Evolutionary conservation across 768 basidiomycete species (phyloP), one percentile per base, ranked within the genome.

Genomic region (Tylopilus rubrobrunneus): DNA sequence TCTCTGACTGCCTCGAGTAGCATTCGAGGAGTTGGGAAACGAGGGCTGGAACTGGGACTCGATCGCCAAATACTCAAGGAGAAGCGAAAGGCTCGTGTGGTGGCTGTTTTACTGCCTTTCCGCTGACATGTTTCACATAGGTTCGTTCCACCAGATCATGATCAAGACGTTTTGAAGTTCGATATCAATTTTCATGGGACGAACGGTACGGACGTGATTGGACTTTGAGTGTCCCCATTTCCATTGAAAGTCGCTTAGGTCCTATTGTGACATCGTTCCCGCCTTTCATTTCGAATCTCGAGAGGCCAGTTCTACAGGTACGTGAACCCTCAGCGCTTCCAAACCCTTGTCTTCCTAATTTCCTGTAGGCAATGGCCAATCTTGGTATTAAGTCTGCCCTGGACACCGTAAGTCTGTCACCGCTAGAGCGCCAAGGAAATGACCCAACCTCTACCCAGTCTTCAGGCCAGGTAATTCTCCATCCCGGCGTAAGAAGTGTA

Each of bases 11-110:
- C 5, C 10, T 28, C 10, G 29, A 25, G 21, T 21, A 51, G 50
- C 43, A 7, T 51, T 51, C 15, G 50, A 51, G 34, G n/a, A 51
- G n/a, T 15, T 45, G 25, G 43, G 50, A 29, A 51, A 51, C 25
- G 23, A 28, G n/a, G 34, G 43, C 5, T 51, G 50, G 50, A 51
- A 51, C 34, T 51, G 50, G 50, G 27, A 37, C n/a, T 51, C 50
- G 43, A 45, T 51, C 27, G 25, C 14, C 50, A 51, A 51, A 25
- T 51, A 45, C 27, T 51, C 50, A n/a, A 51, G 45, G 34, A 37
- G 34, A 37, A 51, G 50, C 50, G 50, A 51, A 34, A 51, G 50
- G 50, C 45, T 15, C 7, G 4, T 45, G 6, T 25, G 27, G 6
- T 31, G 8, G 31, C 11, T 2, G 8, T 8, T 31, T 31, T 31